A percentile compares a stretch with the other conserved stretches of the same genome.
These are phyloP conservation scores for Hymenoscyphus fraxineus DNA, from an alignment of 2,329 filamentous ascomycete genomes.

Conservation along the genomic window DNA sequence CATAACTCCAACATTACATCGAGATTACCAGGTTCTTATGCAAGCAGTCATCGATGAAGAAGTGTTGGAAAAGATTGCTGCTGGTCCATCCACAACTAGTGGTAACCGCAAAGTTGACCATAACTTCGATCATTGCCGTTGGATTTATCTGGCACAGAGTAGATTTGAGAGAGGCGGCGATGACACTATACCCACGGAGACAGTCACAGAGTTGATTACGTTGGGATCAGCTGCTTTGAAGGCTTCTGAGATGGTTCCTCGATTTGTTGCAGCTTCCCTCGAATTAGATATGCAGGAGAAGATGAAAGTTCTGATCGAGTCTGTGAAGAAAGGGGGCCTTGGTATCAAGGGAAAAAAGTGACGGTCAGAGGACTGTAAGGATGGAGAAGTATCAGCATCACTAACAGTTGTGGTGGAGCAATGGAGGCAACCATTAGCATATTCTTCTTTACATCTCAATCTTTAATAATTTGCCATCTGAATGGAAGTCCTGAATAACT, in stretches of 20 bases:
- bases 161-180: neutral
- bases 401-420: neutral
- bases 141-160: neutral
- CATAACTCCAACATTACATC: neutral
- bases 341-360: neutral
- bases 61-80: neutral
- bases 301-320: neutral
- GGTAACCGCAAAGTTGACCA: no score
- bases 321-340: neutral
- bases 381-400: neutral
- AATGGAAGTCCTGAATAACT: neutral
- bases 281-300: neutral
- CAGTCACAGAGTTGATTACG: neutral
- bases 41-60: neutral
- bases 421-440: neutral
- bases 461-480: neutral
- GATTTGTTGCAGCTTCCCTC: neutral
- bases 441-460: neutral
- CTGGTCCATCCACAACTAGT: neutral
- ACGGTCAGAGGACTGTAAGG: neutral
- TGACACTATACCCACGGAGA: neutral
- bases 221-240: neutral
- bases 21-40: neutral
- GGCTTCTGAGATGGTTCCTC: neutral
- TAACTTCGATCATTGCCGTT: neutral